phyloP scores from a whole-genome alignment of 2,329 filamentous ascomycete species.

The Ceratocystis cubensis region DNA sequence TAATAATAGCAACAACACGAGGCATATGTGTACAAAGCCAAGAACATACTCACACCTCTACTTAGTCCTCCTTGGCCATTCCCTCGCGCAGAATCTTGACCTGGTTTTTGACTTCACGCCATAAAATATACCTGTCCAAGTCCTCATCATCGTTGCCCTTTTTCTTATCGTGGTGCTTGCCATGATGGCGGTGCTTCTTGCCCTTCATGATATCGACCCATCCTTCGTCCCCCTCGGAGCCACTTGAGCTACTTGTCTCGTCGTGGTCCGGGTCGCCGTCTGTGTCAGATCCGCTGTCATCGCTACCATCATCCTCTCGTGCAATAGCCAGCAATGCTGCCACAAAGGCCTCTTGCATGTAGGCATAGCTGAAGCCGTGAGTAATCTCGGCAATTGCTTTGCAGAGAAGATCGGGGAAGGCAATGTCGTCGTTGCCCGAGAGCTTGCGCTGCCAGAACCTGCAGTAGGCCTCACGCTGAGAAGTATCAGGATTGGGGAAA shows the following conservation, averaged over 20 bases:
- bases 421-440: constrained; percentile 38
- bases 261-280: background rate
- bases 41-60: background rate
- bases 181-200: constrained; percentile 21
- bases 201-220: constrained; percentile 29
- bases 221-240: constrained; percentile 27
- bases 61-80: constrained; percentile 30
- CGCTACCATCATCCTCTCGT: constrained; percentile 24
- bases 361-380: constrained; percentile 54
- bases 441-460: constrained; percentile 50
- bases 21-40: background rate
- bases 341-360: constrained; percentile 58
- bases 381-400: constrained; percentile 49
- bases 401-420: constrained; percentile 48
- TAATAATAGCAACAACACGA: background rate
- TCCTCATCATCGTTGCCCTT: constrained; percentile 19
- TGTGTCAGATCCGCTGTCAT: constrained; percentile 21
- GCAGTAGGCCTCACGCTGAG: constrained; percentile 47
- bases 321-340: constrained; percentile 50
- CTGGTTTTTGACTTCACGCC: constrained; percentile 52
- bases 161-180: background rate
- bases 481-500: constrained; percentile 44
- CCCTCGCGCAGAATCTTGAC: constrained; percentile 48
- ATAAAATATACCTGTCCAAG: constrained; percentile 42
- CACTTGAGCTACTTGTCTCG: background rate